These are phyloP conservation scores for Rutstroemia sp. DNA, from an alignment of 2,329 filamentous ascomycete genomes.

Conservation along the genomic window DNA sequence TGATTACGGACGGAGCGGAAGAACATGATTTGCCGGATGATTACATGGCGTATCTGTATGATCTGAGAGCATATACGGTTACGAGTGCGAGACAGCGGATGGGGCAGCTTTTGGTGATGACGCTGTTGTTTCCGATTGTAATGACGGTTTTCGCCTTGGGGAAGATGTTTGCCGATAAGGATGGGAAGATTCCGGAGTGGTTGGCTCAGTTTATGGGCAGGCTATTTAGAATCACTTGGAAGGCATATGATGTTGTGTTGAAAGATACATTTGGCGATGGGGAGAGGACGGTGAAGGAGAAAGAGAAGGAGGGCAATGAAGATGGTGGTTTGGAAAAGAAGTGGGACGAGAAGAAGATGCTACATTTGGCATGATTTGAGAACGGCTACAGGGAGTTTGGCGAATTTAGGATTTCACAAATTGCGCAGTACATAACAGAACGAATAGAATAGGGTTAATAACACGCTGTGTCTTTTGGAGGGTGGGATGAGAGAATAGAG, in stretches of 20 bases:
- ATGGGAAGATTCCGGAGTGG: slow-evolving; percentile 65
- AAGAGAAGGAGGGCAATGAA: slow-evolving; percentile 14
- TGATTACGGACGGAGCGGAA: slow-evolving; percentile 69
- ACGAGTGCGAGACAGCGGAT: slow-evolving; percentile 60
- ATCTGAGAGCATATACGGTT: slow-evolving; percentile 61
- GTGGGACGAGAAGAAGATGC: slow-evolving; percentile 4
- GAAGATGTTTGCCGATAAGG: slow-evolving; percentile 49
- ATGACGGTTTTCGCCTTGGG: slow-evolving; percentile 43
- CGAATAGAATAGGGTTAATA: too few relatives aligned
- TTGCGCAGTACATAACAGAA: too few relatives aligned
- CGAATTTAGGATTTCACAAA: too few relatives aligned
- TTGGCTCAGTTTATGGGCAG: slow-evolving; percentile 43
- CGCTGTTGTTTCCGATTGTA: slow-evolving; percentile 51
- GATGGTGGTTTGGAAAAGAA: slow-evolving; percentile 8
- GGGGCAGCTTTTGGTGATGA: slow-evolving; percentile 56
- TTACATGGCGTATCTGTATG: slow-evolving; percentile 67
- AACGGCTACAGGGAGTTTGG: background rate
- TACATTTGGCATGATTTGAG: background rate
- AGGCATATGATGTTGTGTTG: slow-evolving; percentile 55
- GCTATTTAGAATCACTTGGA: slow-evolving; percentile 54
- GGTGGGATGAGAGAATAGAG: too few relatives aligned
- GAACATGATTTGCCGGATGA: slow-evolving; percentile 74
- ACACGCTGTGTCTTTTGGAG: too few relatives aligned
- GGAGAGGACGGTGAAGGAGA: slow-evolving; percentile 48
- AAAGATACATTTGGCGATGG: slow-evolving; percentile 76